phyloP scores from a whole-genome alignment of 2,329 filamentous ascomycete species.

The Rutstroemia sp. region DNA sequence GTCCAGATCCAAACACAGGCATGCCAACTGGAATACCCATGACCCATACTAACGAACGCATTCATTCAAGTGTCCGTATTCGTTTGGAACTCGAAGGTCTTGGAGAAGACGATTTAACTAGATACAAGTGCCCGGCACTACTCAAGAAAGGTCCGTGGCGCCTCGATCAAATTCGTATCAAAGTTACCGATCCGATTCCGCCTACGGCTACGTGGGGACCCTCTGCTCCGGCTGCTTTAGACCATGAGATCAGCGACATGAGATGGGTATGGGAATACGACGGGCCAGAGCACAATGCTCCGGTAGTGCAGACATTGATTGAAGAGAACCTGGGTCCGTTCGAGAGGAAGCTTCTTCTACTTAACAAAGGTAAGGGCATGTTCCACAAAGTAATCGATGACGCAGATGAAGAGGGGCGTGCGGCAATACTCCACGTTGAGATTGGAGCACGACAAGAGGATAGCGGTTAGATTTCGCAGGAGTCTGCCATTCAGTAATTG shows the following conservation, averaged over 20 bases:
- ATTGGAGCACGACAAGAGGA: neutral
- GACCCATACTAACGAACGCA: conserved; percentile 33
- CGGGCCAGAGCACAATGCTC: conserved; percentile 37
- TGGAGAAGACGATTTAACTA: conserved; percentile 30
- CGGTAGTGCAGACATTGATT: conserved; percentile 37
- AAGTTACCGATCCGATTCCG: conserved; percentile 29
- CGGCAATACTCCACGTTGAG: neutral
- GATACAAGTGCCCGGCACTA: conserved; percentile 34
- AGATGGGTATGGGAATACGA: conserved; percentile 50
- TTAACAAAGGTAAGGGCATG: conserved; percentile 29
- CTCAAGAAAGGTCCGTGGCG: conserved; percentile 20
- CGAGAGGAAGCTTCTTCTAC: conserved; percentile 40
- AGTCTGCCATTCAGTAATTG: neutral
- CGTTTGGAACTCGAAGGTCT: conserved; percentile 31
- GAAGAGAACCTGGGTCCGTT: conserved; percentile 48
- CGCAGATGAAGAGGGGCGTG: neutral
- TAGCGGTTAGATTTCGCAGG: neutral
- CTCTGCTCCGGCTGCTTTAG: conserved; percentile 19
- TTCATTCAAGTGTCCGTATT: conserved; percentile 30
- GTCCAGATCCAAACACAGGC: conserved; percentile 34
- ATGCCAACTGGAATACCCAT: conserved; percentile 31
- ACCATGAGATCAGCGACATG: conserved; percentile 24
- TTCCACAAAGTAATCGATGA: conserved; percentile 9
- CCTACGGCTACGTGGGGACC: conserved; percentile 28
- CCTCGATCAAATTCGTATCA: conserved; percentile 18